phyloP scores from a whole-genome alignment of 2,329 filamentous ascomycete genomes.

The Lecanoromycetidae sp. region DNA sequence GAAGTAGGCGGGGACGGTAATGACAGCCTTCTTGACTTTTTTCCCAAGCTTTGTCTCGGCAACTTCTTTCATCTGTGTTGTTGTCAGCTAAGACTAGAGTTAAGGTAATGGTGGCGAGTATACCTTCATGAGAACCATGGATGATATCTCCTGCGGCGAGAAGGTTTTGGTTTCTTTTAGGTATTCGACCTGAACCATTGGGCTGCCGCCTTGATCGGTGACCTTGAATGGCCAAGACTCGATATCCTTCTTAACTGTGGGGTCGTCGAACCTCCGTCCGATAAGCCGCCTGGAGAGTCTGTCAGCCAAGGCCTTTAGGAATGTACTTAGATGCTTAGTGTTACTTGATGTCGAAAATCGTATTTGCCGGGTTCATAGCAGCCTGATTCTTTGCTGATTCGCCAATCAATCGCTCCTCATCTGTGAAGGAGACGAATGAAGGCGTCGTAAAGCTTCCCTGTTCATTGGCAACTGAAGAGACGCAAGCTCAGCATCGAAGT shows the following conservation, averaged over 20 bases:
- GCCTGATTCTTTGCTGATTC: slow-evolving; percentile 99
- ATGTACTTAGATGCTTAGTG: slow-evolving; percentile 23
- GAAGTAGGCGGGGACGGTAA: slow-evolving; percentile 99
- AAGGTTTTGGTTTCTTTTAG: slow-evolving; percentile 90
- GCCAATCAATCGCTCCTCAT: slow-evolving; percentile 97
- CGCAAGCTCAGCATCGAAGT: slow-evolving; percentile 6
- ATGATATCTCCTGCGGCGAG: slow-evolving; percentile 96
- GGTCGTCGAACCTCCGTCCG: slow-evolving; percentile 87
- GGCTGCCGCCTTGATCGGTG: slow-evolving; percentile 74
- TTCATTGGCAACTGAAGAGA: slow-evolving; percentile 80
- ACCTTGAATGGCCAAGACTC: slow-evolving; percentile 99
- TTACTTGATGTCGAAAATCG: slow-evolving; percentile 98
- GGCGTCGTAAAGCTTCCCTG: slow-evolving; percentile 98
- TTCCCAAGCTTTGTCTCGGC: slow-evolving; percentile 96
- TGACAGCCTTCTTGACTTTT: slow-evolving; percentile 98
- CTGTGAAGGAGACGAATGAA: slow-evolving; percentile 97
- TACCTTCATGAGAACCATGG: slow-evolving; percentile 98
- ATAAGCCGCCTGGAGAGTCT: slow-evolving; percentile 69
- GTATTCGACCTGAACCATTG: slow-evolving; percentile 91
- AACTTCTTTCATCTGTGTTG: slow-evolving; percentile 86
- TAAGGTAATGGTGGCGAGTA: slow-evolving; percentile 20
- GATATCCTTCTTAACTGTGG: slow-evolving; percentile 96
- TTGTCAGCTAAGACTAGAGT: slow-evolving; percentile 18
- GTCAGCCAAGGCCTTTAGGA: neutral
- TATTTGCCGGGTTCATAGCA: slow-evolving; percentile 97